A percentile compares a stretch with the other conserved stretches of the same genome.
phyloP scores from a whole-genome alignment of 2,329 filamentous ascomycete species.

The Beauveria medogensis region DNA sequence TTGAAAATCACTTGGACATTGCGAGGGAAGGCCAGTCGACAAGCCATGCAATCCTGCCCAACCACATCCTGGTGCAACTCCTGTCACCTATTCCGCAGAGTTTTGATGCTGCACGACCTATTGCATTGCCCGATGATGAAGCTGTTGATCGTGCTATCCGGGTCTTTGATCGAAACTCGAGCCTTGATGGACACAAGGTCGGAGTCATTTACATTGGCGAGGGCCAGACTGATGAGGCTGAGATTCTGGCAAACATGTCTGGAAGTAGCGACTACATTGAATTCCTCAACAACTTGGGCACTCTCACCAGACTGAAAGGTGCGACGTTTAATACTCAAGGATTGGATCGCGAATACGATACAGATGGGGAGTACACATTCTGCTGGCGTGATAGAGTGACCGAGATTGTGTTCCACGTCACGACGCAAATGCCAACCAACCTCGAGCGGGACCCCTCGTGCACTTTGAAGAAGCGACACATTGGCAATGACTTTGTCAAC shows the following conservation, averaged over 20 bases:
- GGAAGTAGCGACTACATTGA: conserved; percentile 83
- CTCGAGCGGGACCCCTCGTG: conserved; percentile 66
- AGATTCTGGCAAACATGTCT: conserved; percentile 79
- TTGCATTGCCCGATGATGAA: conserved; percentile 66
- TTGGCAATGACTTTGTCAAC: conserved; percentile 96
- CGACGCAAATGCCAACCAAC: conserved; percentile 94
- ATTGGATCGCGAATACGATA: conserved; percentile 66
- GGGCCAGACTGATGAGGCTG: conserved; percentile 70
- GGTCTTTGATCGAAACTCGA: conserved; percentile 78
- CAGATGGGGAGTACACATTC: conserved; percentile 80
- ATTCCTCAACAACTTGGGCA: conserved; percentile 76
- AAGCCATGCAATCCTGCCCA: conserved; percentile 59
- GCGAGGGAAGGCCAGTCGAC: conserved; percentile 43
- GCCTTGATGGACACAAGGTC: conserved; percentile 90
- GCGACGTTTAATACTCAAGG: conserved; percentile 91
- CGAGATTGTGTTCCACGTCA: conserved; percentile 91
- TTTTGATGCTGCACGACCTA: conserved; percentile 55
- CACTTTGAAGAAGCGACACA: conserved; percentile 83
- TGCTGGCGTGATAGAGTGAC: conserved; percentile 94
- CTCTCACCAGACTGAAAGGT: conserved; percentile 69
- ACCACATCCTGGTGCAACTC: conserved; percentile 63
- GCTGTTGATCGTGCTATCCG: conserved; percentile 65
- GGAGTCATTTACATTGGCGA: conserved; percentile 91
- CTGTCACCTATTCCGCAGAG: conserved; percentile 54
- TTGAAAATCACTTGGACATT: conserved; percentile 37